Percentiles rank a stretch among this genome's conserved stretches.
Conservation (phyloP, 1,284 basidiomycete species). For the Singerocomus inundabilis region DNA sequence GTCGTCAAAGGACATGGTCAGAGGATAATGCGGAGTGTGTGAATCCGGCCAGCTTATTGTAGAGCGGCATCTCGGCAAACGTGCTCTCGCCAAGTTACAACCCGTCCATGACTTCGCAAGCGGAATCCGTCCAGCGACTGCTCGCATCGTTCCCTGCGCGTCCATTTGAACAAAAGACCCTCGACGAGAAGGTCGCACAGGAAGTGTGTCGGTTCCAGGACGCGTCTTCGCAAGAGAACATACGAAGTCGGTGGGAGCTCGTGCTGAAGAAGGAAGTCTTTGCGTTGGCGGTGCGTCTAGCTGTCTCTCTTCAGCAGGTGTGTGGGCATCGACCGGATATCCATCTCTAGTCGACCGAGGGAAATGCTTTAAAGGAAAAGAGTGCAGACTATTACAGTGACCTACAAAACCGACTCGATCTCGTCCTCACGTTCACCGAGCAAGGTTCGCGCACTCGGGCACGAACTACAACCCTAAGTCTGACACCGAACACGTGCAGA, state of each 20-base stretch:
- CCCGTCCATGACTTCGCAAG: slow-evolving; percentile 25
- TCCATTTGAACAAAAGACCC: slow-evolving; percentile 44
- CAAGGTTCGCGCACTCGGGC: slow-evolving; percentile 49
- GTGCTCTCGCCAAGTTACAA: neutral
- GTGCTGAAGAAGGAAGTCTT: slow-evolving; percentile 67
- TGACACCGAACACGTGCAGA: slow-evolving; percentile 35
- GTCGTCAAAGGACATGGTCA: slow-evolving; percentile 25
- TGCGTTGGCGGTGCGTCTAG: slow-evolving; percentile 57
- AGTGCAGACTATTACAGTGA: slow-evolving; percentile 56
- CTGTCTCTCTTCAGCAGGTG: neutral
- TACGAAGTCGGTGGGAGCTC: slow-evolving; percentile 71
- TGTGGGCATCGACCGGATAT: neutral
- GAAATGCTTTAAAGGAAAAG: slow-evolving; percentile 48
- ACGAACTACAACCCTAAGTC: slow-evolving; percentile 24
- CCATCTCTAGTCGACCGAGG: slow-evolving; percentile 57
- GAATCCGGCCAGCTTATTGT: slow-evolving; percentile 1
- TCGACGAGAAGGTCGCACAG: slow-evolving; percentile 50
- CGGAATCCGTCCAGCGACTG: slow-evolving; percentile 40
- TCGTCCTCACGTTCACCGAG: slow-evolving; percentile 71
- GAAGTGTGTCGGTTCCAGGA: slow-evolving; percentile 45
- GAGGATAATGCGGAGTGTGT: slow-evolving; percentile 22
- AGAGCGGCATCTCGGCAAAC: slow-evolving; percentile 29
- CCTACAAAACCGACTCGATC: slow-evolving; percentile 63
- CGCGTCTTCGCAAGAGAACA: slow-evolving; percentile 51
- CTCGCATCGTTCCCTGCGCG: slow-evolving; percentile 51